A percentile compares a stretch with the other conserved stretches of the same genome.
phyloP scores from a whole-genome alignment of 768 basidiomycete species.

The Mycena crocata region DNA sequence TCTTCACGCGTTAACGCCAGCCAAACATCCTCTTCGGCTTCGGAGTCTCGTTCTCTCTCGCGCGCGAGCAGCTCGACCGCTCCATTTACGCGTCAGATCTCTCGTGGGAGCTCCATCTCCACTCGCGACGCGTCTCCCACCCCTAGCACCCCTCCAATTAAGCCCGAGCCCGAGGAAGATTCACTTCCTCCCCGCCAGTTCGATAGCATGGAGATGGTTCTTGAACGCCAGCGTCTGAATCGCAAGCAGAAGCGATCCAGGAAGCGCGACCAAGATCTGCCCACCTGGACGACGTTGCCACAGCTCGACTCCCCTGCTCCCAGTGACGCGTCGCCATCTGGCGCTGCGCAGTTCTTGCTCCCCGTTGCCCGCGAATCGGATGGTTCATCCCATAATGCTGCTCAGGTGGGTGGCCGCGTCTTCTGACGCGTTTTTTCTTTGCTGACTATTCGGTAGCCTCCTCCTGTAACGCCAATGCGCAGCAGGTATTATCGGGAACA shows the following conservation, averaged over 20 bases:
- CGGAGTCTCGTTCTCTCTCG: constrained; percentile 49
- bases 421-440: constrained; percentile 41
- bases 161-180: constrained; percentile 68
- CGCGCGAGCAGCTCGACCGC: constrained; percentile 49
- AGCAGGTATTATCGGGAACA: constrained; percentile 72
- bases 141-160: constrained; percentile 68
- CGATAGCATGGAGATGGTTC: constrained; percentile 82
- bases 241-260: constrained; percentile 64
- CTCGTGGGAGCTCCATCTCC: constrained; percentile 61
- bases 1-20: constrained; percentile 59
- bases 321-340: constrained; percentile 58
- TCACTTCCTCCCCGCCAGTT: constrained; percentile 64
- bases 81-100: constrained; percentile 56
- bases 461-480: constrained; percentile 69
- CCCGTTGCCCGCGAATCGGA: constrained; percentile 51
- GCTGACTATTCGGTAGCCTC: constrained; percentile 31
- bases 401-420: constrained; percentile 54
- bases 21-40: constrained; percentile 48
- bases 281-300: constrained; percentile 44
- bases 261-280: constrained; percentile 52
- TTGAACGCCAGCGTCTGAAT: constrained; percentile 75
- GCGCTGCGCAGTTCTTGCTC: constrained; percentile 56
- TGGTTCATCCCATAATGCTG: constrained; percentile 34
- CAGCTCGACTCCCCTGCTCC: constrained; percentile 65
- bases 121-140: constrained; percentile 63